Evolutionary conservation across 306 rosid species (phyloP).

Genomic region (Castanopsis chinensis): DNA sequence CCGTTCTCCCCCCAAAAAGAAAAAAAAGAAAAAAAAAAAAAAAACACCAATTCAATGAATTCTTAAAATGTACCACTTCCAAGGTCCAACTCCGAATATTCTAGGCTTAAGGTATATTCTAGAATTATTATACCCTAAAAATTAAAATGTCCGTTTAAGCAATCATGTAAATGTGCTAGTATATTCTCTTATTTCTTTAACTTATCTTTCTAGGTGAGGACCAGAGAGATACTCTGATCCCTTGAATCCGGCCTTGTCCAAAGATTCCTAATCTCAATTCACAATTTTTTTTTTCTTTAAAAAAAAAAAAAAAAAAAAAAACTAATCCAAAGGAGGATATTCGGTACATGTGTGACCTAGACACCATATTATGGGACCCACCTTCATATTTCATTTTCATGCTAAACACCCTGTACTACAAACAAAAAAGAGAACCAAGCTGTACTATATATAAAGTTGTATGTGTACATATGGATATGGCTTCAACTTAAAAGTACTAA

Average conservation of each 20-base stretch:
- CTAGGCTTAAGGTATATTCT: constrained; percentile 26
- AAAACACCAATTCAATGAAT: not conserved
- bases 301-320: not conserved
- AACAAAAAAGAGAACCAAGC: not conserved
- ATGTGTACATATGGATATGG: not conserved
- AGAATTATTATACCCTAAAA: not conserved
- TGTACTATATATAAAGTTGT: not conserved
- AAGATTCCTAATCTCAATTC: constrained; percentile 31
- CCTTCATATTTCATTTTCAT: not conserved
- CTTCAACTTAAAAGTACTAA: not conserved
- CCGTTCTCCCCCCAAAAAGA: too few relatives aligned
- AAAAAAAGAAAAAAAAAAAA: too few relatives aligned
- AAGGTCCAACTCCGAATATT: constrained; percentile 47
- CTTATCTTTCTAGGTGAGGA: constrained; percentile 38
- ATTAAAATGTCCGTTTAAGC: too few relatives aligned
- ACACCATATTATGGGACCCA: not conserved
- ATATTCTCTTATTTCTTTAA: constrained; percentile 51
- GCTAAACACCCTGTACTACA: not conserved
- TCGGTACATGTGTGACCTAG: constrained; percentile 19
- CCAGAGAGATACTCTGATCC: constrained; percentile 29
- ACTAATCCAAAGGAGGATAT: constrained; percentile 5
- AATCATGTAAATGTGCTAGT: constrained; percentile 33
- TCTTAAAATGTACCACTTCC: constrained; percentile 7
- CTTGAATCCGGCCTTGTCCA: constrained; percentile 32
- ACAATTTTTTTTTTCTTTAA: too few relatives aligned